A percentile compares a stretch with the other conserved stretches of the same genome.
These are phyloP conservation scores for Termitomyces sp. DNA, from an alignment of 768 basidiomycete genomes.

Conservation along the genomic window DNA sequence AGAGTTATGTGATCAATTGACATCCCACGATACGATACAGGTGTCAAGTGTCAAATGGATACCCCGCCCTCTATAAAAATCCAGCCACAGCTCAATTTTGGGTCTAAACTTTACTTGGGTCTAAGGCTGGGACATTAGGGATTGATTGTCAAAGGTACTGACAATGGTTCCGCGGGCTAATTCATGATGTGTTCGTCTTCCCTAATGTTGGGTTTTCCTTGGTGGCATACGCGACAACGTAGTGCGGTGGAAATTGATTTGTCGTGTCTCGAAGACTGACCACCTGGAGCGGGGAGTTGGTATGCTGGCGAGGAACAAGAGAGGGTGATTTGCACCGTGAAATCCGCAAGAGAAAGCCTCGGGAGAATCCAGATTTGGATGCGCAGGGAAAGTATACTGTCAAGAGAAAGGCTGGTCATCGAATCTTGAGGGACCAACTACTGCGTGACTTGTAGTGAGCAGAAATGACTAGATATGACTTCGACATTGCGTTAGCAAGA, in stretches of 20 bases:
- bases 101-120: not conserved
- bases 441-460: constrained; percentile 6
- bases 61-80: not conserved
- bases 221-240: not conserved
- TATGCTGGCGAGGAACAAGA: not conserved
- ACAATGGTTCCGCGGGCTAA: not conserved
- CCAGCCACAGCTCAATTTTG: not conserved
- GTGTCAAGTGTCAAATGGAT: not conserved
- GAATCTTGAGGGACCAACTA: not conserved
- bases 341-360: not conserved
- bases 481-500: constrained; percentile 1
- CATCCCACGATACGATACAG: not conserved
- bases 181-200: not conserved
- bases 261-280: not conserved
- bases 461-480: not conserved
- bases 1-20: too few relatives aligned
- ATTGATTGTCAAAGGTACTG: too few relatives aligned
- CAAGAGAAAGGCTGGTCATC: not conserved
- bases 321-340: not conserved
- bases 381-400: not conserved
- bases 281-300: not conserved
- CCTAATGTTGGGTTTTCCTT: not conserved
- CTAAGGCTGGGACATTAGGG: not conserved
- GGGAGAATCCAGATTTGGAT: not conserved
- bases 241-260: not conserved